phyloP scores from a whole-genome alignment of 2,329 filamentous ascomycete species.

The Fusarium caatingaense region DNA sequence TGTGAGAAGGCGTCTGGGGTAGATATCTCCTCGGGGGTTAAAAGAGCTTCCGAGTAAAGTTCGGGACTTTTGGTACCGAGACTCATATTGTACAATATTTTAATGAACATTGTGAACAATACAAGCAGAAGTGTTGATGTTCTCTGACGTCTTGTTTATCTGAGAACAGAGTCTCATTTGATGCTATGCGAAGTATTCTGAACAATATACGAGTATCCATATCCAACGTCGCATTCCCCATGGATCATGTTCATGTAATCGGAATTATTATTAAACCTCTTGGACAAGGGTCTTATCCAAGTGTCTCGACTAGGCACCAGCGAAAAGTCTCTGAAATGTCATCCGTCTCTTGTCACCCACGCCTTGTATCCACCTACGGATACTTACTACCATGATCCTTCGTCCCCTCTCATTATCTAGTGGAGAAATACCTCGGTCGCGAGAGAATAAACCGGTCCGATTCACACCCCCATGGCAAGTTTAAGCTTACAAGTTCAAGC shows the following conservation, averaged over 20 bases:
- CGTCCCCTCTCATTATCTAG: background rate
- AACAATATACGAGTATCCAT: background rate
- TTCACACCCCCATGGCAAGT: conserved; percentile 11
- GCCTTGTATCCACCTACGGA: background rate
- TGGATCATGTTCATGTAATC: background rate
- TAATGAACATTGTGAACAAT: background rate
- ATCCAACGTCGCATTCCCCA: background rate
- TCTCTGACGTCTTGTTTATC: background rate
- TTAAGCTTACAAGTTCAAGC: conserved; percentile 23
- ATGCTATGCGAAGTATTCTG: background rate
- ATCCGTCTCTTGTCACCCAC: conserved; percentile 11
- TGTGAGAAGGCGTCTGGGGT: conserved; percentile 7
- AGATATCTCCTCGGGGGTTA: background rate
- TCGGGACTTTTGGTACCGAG: background rate
- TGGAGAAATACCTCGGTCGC: conserved; percentile 25
- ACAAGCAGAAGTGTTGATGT: background rate
- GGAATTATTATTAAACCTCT: background rate
- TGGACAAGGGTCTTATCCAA: background rate
- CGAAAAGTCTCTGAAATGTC: conserved; percentile 15
- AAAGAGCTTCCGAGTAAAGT: background rate
- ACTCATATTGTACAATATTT: background rate
- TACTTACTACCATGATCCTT: background rate
- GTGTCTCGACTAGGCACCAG: conserved; percentile 7
- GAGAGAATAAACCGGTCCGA: conserved; percentile 43
- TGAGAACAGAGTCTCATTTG: background rate